phyloP scores from a whole-genome alignment of 208 protist species.

The Acanthamoeba lenticulata region DNA sequence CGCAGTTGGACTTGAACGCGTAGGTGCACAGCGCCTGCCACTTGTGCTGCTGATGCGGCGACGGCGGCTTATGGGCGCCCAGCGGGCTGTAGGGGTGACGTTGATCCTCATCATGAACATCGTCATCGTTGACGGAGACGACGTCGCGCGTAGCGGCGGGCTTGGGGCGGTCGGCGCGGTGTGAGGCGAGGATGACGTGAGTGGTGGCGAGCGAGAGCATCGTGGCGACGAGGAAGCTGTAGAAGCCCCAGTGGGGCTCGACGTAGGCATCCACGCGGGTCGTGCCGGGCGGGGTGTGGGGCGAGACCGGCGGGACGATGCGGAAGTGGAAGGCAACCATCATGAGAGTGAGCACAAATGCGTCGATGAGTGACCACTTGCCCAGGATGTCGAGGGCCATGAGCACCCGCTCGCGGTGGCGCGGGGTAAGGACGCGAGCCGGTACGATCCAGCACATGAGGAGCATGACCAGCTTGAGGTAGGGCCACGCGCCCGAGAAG shows the following conservation, averaged over 20 bases:
- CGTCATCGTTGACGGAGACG: not conserved
- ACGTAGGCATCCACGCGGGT: slow-evolving; percentile 72
- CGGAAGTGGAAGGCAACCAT: slow-evolving; percentile 87
- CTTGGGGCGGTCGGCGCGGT: slow-evolving; percentile 11
- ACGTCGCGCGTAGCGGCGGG: not conserved
- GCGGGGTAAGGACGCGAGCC: slow-evolving; percentile 83
- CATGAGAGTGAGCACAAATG: slow-evolving; percentile 93
- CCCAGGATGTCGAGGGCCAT: slow-evolving; percentile 89
- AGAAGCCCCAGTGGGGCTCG: slow-evolving; percentile 74
- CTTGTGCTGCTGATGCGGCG: not conserved
- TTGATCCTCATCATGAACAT: not conserved
- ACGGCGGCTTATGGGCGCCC: slow-evolving; percentile 11
- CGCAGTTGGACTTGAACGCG: not conserved
- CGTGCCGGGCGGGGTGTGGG: slow-evolving; percentile 46
- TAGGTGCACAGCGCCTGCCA: not conserved
- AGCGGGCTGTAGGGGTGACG: not conserved
- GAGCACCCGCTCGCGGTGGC: slow-evolving; percentile 82
- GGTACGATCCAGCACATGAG: slow-evolving; percentile 85
- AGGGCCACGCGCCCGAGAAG: slow-evolving; percentile 95
- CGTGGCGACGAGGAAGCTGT: slow-evolving; percentile 78
- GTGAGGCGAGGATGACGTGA: slow-evolving; percentile 77
- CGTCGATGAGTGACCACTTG: slow-evolving; percentile 95
- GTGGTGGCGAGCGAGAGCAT: slow-evolving; percentile 77
- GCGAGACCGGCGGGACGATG: not conserved
- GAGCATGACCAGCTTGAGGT: slow-evolving; percentile 92